Percentiles rank a stretch among this genome's conserved stretches.
phyloP scores from a whole-genome alignment of 345 rosid genomes.

The Populus deltoides region DNA sequence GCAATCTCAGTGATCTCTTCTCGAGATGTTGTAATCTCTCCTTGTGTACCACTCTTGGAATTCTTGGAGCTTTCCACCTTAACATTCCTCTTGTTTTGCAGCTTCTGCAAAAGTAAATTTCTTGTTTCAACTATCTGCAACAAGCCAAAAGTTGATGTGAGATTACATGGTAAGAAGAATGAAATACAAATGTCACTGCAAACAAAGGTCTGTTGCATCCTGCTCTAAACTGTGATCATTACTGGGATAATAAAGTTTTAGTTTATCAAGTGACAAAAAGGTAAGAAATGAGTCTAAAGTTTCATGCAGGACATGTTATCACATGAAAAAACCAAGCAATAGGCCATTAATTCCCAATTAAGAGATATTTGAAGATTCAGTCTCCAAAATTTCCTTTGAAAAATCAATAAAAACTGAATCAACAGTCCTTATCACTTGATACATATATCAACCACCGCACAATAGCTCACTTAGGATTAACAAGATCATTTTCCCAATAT shows the following conservation, averaged over 20 bases:
- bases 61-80: slow-evolving; percentile 19
- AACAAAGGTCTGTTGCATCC: background rate
- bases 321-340: background rate
- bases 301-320: background rate
- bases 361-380: background rate
- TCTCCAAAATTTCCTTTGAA: background rate
- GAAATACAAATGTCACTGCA: background rate
- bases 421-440: background rate
- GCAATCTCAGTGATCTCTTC: slow-evolving; percentile 21
- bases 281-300: background rate
- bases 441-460: background rate
- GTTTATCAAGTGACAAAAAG: background rate
- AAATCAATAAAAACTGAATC: background rate
- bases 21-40: slow-evolving; percentile 11
- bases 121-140: slow-evolving; percentile 58
- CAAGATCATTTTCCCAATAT: background rate
- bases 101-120: slow-evolving; percentile 50
- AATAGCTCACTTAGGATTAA: background rate
- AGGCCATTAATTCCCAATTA: background rate
- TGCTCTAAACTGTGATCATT: background rate
- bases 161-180: background rate
- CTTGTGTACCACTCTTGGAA: slow-evolving; percentile 14
- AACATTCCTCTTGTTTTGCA: slow-evolving; percentile 36
- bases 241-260: background rate
- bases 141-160: background rate